A percentile compares a stretch with the other conserved stretches of the same genome.
These are phyloP conservation scores for Taxawa tesnikishii DNA, from an alignment of 2,329 filamentous ascomycete genomes.

Conservation along the genomic window DNA sequence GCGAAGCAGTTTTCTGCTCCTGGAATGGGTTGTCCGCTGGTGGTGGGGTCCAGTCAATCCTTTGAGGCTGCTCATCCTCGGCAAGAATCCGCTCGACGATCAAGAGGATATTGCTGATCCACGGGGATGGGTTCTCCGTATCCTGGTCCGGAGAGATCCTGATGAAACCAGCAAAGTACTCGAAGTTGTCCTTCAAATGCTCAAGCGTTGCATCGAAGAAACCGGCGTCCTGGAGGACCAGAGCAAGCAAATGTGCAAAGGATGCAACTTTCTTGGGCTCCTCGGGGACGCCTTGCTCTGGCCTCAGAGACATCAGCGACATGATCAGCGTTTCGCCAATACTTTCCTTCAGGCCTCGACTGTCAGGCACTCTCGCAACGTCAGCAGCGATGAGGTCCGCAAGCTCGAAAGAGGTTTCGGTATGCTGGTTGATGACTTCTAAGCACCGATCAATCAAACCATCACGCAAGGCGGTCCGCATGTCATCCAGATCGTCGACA, in stretches of 20 bases:
- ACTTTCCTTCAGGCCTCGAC: constrained; percentile 50
- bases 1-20: constrained; percentile 39
- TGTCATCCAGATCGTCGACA: constrained; percentile 67
- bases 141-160: constrained; percentile 55
- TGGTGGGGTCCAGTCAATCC: constrained; percentile 53
- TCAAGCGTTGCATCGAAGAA: constrained; percentile 71
- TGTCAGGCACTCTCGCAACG: constrained; percentile 46
- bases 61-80: constrained; percentile 70
- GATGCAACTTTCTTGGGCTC: constrained; percentile 63
- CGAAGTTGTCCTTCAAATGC: constrained; percentile 64
- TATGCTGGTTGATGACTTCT: constrained; percentile 78
- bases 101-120: constrained; percentile 82
- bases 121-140: constrained; percentile 71
- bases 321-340: constrained; percentile 74
- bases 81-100: constrained; percentile 84
- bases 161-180: constrained; percentile 66
- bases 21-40: constrained; percentile 28
- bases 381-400: constrained; percentile 74
- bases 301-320: constrained; percentile 59
- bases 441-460: constrained; percentile 81
- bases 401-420: constrained; percentile 80
- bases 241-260: constrained; percentile 80
- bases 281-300: constrained; percentile 28
- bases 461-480: constrained; percentile 58
- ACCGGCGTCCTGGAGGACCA: constrained; percentile 68